Conservation (phyloP, 495 filamentous ascomycete genomes). For the Darksidea phi region DNA sequence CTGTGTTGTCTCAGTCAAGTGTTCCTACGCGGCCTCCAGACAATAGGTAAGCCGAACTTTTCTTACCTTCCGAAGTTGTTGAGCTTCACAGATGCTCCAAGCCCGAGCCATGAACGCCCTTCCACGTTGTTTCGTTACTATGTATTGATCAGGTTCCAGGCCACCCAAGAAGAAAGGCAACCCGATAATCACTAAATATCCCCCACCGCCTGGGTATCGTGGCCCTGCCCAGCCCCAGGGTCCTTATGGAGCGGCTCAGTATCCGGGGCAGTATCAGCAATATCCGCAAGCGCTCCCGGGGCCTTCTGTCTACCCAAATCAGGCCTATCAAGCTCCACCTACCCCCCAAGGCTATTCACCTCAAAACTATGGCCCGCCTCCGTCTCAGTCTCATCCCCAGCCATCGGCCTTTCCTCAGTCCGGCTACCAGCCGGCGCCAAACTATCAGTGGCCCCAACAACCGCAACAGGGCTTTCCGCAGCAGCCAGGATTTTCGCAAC, state of each 20-base stretch:
- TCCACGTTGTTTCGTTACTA: neutral
- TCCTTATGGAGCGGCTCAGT: slow-evolving; percentile 9
- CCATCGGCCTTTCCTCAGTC: slow-evolving; percentile 25
- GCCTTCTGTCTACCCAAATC: slow-evolving; percentile 23
- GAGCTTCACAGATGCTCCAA: neutral
- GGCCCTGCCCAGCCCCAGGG: slow-evolving; percentile 32
- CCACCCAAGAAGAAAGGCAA: slow-evolving; percentile 44
- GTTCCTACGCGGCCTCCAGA: slow-evolving; percentile 30
- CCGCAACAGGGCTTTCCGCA: slow-evolving; percentile 29
- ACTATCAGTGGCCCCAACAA: slow-evolving; percentile 29
- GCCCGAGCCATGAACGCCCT: neutral
- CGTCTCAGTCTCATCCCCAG: too few species aligned
- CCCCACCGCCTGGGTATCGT: slow-evolving; percentile 45
- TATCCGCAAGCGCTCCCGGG: slow-evolving; percentile 25
- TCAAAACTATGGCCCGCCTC: slow-evolving; percentile 23
- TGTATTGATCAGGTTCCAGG: slow-evolving; percentile 10
- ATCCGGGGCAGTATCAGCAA: slow-evolving; percentile 25
- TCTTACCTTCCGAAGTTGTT: too few species aligned
- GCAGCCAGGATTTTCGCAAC: slow-evolving; percentile 16
- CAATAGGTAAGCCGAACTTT: slow-evolving; percentile 31
- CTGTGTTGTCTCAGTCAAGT: slow-evolving; percentile 24
- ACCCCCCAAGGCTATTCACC: slow-evolving; percentile 15
- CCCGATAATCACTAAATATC: slow-evolving; percentile 44
- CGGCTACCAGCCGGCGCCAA: slow-evolving; percentile 18
- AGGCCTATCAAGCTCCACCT: slow-evolving; percentile 14